Evolutionary conservation across 2,329 filamentous ascomycete genomes (phyloP).

Genomic region (Paraphaeosphaeria sporulosa): DNA sequence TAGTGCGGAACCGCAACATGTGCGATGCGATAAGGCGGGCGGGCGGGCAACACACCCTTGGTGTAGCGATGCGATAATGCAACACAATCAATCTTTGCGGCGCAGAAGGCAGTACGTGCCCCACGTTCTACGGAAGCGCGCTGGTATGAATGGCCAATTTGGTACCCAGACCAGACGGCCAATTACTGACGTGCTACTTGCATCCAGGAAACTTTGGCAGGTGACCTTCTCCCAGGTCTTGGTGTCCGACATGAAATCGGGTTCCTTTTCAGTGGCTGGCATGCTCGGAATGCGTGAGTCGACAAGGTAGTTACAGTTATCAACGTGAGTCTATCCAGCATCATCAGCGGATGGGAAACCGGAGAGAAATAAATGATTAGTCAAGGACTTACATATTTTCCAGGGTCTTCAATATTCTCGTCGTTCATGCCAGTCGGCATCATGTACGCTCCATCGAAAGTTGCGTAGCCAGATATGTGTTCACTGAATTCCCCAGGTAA

Average conservation of each 20-base stretch:
- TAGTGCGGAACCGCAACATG: constrained; percentile 6
- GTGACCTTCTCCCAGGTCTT: constrained; percentile 79
- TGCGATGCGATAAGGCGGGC: not conserved
- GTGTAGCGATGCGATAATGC: constrained; percentile 4
- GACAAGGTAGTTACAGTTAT: constrained; percentile 81
- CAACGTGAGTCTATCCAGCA: constrained; percentile 66
- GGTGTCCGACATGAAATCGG: constrained; percentile 77
- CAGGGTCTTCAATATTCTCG: constrained; percentile 81
- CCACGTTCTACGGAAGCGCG: constrained; percentile 77
- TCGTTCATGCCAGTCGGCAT: constrained; percentile 89
- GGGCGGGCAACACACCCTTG: not conserved
- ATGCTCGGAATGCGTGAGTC: constrained; percentile 80
- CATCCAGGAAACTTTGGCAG: constrained; percentile 83
- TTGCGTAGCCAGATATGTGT: constrained; percentile 70
- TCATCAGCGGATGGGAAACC: not conserved
- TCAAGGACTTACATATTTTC: constrained; percentile 76
- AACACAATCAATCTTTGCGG: constrained; percentile 44
- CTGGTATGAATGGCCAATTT: constrained; percentile 72
- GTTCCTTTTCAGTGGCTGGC: constrained; percentile 72
- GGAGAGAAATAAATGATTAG: no score
- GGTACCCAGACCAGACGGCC: constrained; percentile 86
- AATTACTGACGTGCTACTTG: constrained; percentile 73
- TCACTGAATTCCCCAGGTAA: constrained; percentile 91
- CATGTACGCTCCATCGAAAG: constrained; percentile 85
- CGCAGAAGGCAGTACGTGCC: constrained; percentile 86